These are phyloP conservation scores for Groenewaldozyma sp. DNA, from an alignment of 1,139 yeast species.

Conservation along the genomic window DNA sequence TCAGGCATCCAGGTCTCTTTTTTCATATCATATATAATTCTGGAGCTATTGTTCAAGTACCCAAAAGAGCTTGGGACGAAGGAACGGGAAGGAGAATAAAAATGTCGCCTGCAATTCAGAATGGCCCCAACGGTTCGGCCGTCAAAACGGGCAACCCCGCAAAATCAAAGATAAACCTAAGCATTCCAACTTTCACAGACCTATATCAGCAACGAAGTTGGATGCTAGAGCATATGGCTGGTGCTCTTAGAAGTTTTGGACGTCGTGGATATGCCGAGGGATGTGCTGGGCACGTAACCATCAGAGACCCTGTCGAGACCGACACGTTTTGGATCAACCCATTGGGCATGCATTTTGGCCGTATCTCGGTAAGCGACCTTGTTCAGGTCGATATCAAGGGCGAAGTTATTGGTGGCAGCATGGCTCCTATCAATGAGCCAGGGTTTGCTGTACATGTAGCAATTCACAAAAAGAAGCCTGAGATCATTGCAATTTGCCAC, in stretches of 20 bases:
- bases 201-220: constrained; percentile 47
- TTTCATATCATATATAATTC: no score
- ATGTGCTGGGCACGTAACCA: constrained; percentile 70
- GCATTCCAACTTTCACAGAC: no score
- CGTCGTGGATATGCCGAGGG: constrained; percentile 71
- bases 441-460: constrained; percentile 78
- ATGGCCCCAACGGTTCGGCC: no score
- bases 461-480: constrained; percentile 67
- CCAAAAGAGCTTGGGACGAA: no score
- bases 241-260: constrained; percentile 69
- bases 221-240: constrained; percentile 71
- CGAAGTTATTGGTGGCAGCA: constrained; percentile 58
- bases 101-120: no score
- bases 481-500: constrained; percentile 75
- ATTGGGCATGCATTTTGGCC: constrained; percentile 59
- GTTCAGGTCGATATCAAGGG: constrained; percentile 71
- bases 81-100: no score
- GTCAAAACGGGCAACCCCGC: no score
- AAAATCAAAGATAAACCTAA: no score
- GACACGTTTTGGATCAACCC: constrained; percentile 77
- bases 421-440: constrained; percentile 62
- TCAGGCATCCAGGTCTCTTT: no score
- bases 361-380: constrained; percentile 62
- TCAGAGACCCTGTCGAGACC: constrained; percentile 67
- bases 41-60: no score